Base-by-base conservation (phyloP, 768 basidiomycete genomes). In the Termitomyces sp. region DNA sequence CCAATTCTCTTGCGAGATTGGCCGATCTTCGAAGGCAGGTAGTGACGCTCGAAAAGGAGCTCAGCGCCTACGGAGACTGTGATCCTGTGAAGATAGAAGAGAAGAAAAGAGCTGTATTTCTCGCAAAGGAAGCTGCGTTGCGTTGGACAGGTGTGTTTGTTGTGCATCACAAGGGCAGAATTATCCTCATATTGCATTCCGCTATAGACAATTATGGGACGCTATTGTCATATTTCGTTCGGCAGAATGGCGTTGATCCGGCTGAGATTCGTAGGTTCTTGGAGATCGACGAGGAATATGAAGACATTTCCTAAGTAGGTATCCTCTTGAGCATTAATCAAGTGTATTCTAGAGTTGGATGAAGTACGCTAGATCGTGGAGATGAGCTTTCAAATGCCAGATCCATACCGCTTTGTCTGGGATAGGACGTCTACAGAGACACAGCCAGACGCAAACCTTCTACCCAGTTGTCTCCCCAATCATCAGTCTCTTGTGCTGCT, bases 11-110 rank as follows among this genome's bases (percentile, higher is more conserved):
- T 51, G 76, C 77, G 20, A 76, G 74, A 42, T 79, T 92, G 40
- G 69, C 72, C 1, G 68, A 71, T 5, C 73, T 84, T 45, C 84
- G 80, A 68, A 79, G 80, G 64, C 76, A 83, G 59, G 76, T 86
- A 3, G 70, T 66, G 3, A 71, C 66, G 25, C 79, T 94, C 46
- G 83, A 89, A 66, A 73, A 76, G 3, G 95, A 97, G 70, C 82
- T 95, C 3, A 78, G 77, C 43, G 83, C 84, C 38, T 95, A 94
- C 68, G 90, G 91, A 47, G 86, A 89, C 17, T 94, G 91, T 58
- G 92, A 97, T 73, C 94, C 94, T 0, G 82, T 78, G 49, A 89
- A 86, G 72, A 80, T 94, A 25, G 89, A 94, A 68, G 86, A 89
- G 70, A 89, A 87, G 70, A 85, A 81, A 54, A 76, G 89, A 51